phyloP scores from a whole-genome alignment of 1,139 yeast genomes.

The Pichia sp. region DNA sequence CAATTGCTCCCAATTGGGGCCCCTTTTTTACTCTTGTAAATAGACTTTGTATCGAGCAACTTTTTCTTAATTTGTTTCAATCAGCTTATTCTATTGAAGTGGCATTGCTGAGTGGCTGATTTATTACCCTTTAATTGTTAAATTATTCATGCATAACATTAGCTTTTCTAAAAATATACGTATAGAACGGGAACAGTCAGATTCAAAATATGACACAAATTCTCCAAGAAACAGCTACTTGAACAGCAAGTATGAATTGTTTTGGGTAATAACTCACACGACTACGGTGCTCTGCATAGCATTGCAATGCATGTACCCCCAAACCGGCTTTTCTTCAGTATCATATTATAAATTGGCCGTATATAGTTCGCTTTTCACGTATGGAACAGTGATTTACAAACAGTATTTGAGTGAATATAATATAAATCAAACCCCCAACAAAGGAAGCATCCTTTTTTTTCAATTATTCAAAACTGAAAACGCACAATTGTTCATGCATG shows the following conservation, averaged over 20 bases:
- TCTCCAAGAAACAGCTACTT: background rate
- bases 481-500: constrained; percentile 34
- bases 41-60: too few species aligned
- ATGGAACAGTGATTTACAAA: constrained; percentile 28
- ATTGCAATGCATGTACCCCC: too few species aligned
- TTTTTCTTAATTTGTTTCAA: too few species aligned
- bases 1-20: background rate
- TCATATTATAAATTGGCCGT: constrained; percentile 9
- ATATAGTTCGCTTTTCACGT: constrained; percentile 26
- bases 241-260: constrained; percentile 2
- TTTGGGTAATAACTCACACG: constrained; percentile 4
- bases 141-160: too few species aligned
- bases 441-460: constrained; percentile 10
- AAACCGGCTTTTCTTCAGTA: too few species aligned
- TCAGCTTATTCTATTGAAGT: too few species aligned
- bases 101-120: too few species aligned
- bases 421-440: constrained; percentile 20
- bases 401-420: constrained; percentile 17
- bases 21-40: constrained; percentile 1
- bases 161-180: too few species aligned
- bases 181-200: too few species aligned
- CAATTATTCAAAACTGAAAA: constrained; percentile 37
- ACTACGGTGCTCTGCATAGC: background rate
- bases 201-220: too few species aligned
- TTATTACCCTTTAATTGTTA: too few species aligned